Evolutionary conservation across 805 yeast species (phyloP).

Genomic region (Candida coquimbonensis): DNA sequence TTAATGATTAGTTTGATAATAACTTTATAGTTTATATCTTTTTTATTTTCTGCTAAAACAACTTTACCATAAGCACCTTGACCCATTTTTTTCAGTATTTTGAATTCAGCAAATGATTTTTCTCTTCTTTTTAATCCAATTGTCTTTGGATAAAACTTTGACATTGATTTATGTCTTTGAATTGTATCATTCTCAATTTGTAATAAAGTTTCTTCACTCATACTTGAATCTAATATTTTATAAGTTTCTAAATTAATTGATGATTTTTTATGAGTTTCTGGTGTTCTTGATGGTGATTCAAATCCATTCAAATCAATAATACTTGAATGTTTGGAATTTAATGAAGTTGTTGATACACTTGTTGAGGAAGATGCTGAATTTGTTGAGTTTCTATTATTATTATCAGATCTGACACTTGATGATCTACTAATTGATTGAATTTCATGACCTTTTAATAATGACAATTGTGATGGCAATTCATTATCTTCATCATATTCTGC

Average conservation of each 20-base stretch:
- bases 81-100: conserved; percentile 72
- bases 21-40: conserved; percentile 56
- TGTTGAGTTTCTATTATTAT: conserved; percentile 10
- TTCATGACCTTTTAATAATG: conserved; percentile 33
- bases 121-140: conserved; percentile 67
- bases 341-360: conserved; percentile 6
- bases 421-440: conserved; percentile 21
- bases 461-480: conserved; percentile 33
- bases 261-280: conserved; percentile 4
- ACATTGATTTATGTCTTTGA: conserved; percentile 27
- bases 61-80: conserved; percentile 98
- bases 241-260: conserved; percentile 9
- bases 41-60: conserved; percentile 62
- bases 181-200: conserved; percentile 39
- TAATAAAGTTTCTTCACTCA: conserved; percentile 35
- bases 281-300: not conserved
- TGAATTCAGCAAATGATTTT: conserved; percentile 66
- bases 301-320: conserved; percentile 1
- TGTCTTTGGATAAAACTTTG: conserved; percentile 31
- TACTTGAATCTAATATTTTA: conserved; percentile 12
- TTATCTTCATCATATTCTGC: conserved; percentile 26
- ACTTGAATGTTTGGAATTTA: conserved; percentile 4
- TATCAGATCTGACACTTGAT: conserved; percentile 19
- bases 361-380: conserved; percentile 12
- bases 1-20: conserved; percentile 87